Conservation (phyloP, 257 asterid species). For the Coffea canephora region DNA sequence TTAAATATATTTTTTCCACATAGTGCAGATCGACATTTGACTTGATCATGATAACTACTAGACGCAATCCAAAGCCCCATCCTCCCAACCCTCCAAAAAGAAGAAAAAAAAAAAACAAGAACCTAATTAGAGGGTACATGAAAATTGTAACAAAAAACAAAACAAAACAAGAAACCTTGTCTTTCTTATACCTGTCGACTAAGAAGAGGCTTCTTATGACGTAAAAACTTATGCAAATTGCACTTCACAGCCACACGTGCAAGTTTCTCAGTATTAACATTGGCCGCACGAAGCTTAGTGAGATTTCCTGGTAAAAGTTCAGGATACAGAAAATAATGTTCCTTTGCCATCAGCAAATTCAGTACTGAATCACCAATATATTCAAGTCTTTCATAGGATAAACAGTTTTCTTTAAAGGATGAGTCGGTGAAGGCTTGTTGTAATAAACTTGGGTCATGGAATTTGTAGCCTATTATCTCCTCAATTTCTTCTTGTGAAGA, state of each 20-base stretch:
- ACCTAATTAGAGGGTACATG: no score
- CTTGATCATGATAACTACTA: no score
- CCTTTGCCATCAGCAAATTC: slow-evolving; percentile 18
- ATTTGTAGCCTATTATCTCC: slow-evolving; percentile 34
- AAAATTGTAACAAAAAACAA: no score
- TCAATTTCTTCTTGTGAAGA: slow-evolving; percentile 12
- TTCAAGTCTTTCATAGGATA: slow-evolving; percentile 38
- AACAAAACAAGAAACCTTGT: no score
- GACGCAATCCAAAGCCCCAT: no score
- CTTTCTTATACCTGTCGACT: no score
- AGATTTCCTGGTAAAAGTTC: slow-evolving; percentile 34
- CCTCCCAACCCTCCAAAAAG: no score
- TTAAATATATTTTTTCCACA: no score
- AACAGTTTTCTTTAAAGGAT: slow-evolving; percentile 11
- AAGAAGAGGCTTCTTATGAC: slow-evolving; percentile 35
- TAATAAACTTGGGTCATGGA: slow-evolving; percentile 24
- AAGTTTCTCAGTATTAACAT: slow-evolving; percentile 62
- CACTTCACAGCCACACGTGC: slow-evolving; percentile 43
- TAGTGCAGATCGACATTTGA: no score
- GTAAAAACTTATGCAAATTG: slow-evolving; percentile 29
- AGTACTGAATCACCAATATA: slow-evolving; percentile 45
- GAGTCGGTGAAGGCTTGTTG: slow-evolving; percentile 44
- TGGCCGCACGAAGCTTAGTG: slow-evolving; percentile 48
- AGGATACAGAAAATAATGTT: slow-evolving; percentile 28
- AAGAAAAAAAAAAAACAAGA: no score